Evolutionary conservation across 805 yeast genomes (phyloP).

Genomic region (Nakazawaea anatomiae): DNA sequence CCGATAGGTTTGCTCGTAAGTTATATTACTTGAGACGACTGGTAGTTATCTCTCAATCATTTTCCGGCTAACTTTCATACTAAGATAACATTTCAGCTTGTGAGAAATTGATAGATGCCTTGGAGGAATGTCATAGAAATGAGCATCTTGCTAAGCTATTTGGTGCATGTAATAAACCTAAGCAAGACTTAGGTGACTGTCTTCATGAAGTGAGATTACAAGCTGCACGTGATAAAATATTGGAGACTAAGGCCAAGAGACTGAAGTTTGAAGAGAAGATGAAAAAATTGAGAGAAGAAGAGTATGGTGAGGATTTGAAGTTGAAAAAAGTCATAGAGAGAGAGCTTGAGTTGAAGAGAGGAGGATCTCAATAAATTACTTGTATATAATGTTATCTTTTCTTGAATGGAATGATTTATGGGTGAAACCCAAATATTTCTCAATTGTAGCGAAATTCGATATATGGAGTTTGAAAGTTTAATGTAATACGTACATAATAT

Average conservation of each 20-base stretch:
- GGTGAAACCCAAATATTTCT: too few relatives aligned
- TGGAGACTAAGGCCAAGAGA: conserved; percentile 50
- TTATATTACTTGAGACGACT: background rate
- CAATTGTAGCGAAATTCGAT: too few relatives aligned
- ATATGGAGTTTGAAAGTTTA: too few relatives aligned
- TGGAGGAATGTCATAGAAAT: conserved; percentile 80
- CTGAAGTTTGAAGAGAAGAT: conserved; percentile 49
- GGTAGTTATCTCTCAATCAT: too few relatives aligned
- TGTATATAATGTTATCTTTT: conserved; percentile 3
- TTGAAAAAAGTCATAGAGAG: conserved; percentile 59
- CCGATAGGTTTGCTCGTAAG: conserved; percentile 24
- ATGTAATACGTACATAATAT: too few relatives aligned
- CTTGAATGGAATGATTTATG: too few relatives aligned
- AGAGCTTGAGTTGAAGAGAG: conserved; percentile 30
- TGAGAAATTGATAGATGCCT: conserved; percentile 74
- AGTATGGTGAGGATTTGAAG: conserved; percentile 69
- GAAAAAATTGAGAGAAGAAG: conserved; percentile 66
- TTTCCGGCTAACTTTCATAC: too few relatives aligned
- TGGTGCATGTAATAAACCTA: conserved; percentile 82
- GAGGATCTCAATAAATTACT: background rate
- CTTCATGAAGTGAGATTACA: conserved; percentile 69
- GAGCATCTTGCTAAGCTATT: conserved; percentile 63
- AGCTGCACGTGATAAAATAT: conserved; percentile 50
- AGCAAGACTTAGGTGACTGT: conserved; percentile 74
- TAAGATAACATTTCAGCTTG: conserved; percentile 42